phyloP scores from a whole-genome alignment of 2,329 filamentous ascomycete genomes.

The Tolypocladium inflatum region DNA sequence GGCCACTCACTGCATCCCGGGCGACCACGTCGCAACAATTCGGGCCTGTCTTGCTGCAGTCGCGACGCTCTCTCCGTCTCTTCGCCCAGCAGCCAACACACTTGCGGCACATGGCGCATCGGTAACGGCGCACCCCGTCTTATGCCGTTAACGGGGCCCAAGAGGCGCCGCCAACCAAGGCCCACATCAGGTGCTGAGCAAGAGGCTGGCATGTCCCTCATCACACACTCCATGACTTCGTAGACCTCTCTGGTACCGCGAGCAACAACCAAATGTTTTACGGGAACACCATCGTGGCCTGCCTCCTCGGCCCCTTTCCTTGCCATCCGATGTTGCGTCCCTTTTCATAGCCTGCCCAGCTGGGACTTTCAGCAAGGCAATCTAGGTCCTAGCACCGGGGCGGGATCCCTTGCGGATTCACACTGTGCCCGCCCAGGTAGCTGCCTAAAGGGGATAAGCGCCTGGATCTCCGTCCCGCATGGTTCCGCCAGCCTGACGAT shows the following conservation, averaged over 20 bases:
- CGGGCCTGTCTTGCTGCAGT: neutral
- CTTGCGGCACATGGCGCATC: neutral
- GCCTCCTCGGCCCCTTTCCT: neutral
- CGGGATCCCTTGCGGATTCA: neutral
- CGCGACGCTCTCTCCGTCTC: neutral
- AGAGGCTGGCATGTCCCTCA: neutral
- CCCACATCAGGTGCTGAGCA: neutral
- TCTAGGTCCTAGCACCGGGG: too few species aligned
- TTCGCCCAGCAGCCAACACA: neutral
- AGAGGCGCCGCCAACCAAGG: neutral
- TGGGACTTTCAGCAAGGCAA: neutral
- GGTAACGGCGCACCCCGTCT: neutral
- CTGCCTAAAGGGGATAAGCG: slow-evolving; percentile 3
- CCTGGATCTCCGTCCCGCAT: neutral
- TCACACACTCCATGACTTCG: neutral
- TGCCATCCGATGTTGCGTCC: neutral
- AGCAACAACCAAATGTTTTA: neutral
- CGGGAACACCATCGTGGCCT: neutral
- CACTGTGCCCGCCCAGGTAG: slow-evolving; percentile 2
- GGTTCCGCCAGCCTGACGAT: neutral
- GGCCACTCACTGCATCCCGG: neutral
- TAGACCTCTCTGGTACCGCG: neutral
- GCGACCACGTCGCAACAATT: neutral
- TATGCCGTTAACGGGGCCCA: neutral
- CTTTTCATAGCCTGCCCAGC: neutral